Percentiles rank a stretch among this genome's conserved stretches.
Evolutionary conservation across 345 rosid species (phyloP).

Genomic region (Syzygium oleosum): DNA sequence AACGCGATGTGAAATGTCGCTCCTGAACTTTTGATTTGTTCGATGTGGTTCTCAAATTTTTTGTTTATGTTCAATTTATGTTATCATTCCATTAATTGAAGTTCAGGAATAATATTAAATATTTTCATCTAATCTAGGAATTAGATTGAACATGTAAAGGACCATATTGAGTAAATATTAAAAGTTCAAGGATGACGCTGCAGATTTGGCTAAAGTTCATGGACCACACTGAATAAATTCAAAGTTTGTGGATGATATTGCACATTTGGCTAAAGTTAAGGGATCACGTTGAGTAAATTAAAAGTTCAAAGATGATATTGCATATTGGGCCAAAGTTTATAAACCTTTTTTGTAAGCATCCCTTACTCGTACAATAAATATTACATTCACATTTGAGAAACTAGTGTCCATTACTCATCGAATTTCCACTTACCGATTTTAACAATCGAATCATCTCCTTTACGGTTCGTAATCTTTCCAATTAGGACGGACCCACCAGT

Average conservation of each 20-base stretch:
- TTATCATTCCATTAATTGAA: accelerated
- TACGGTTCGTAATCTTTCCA: too few species aligned
- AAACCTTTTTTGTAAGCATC: neutral
- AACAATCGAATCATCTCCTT: neutral
- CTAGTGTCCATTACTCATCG: too few species aligned
- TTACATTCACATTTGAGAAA: neutral
- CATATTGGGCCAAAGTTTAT: accelerated
- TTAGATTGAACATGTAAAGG: accelerated
- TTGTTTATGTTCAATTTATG: neutral
- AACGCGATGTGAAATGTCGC: too few species aligned
- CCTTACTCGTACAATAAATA: neutral
- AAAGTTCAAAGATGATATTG: accelerated
- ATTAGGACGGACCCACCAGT: neutral
- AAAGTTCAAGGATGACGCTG: accelerated
- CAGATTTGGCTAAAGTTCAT: neutral
- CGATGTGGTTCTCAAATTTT: accelerated
- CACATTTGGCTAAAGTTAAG: accelerated
- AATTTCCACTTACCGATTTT: too few species aligned
- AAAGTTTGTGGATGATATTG: accelerated
- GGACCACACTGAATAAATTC: neutral
- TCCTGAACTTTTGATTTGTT: too few species aligned
- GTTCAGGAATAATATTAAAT: accelerated
- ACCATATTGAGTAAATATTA: accelerated
- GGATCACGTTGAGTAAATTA: neutral
- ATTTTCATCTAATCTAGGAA: neutral